Base-by-base conservation (phyloP, 2,329 filamentous ascomycete species). In the Bipolaris sorokiniana region DNA sequence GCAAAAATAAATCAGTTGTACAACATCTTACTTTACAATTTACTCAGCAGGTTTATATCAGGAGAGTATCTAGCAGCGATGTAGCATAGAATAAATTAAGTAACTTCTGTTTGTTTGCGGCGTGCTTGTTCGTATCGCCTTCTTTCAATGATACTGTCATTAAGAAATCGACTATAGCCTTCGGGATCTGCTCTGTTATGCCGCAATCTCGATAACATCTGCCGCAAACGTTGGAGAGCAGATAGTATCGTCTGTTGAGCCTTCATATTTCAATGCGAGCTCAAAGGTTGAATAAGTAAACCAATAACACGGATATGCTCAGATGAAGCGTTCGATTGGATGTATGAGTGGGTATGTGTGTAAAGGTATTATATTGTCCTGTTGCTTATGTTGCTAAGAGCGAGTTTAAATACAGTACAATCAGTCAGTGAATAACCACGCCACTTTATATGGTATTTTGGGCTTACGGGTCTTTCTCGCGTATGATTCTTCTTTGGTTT, bases 101-200 rank as follows among this genome's bases (percentile, higher is more conserved):
- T 23, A 5, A 23, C 23, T 23, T 23, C 23, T 23, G 5, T 38
- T 31, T 15, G 15, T 49, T 11, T 54, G 16, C 45, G 6, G 16
- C 33, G 33, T 49, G 22, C 51, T 54, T 49, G 7, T 9, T 54
- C 46, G 10, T 54, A 56, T 53, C 23, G 37, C 48, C 47, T 41
- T 38, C 44, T 38, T 53, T 56, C 31, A n/a, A 1, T 13, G 5
- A 56, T 52, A 4, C 31, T 18, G 16, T 56, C 44, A 52, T 48
- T 4, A 26, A 2, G 3, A n/a, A 56, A 56, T 3, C 20, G n/a
- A 51, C 34, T 22, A 38, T 6, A 33, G 26, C 22, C 20, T 53
- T 56, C 42, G 16, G 16, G 18, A 20, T 56, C 49, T 18, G 38
- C 48, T 56, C 31, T 28, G 16, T 13, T 48, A 16, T 37, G 28